Evolutionary conservation across 2,329 filamentous ascomycete genomes (phyloP).

Genomic region (Stagonosporopsis tanaceti): DNA sequence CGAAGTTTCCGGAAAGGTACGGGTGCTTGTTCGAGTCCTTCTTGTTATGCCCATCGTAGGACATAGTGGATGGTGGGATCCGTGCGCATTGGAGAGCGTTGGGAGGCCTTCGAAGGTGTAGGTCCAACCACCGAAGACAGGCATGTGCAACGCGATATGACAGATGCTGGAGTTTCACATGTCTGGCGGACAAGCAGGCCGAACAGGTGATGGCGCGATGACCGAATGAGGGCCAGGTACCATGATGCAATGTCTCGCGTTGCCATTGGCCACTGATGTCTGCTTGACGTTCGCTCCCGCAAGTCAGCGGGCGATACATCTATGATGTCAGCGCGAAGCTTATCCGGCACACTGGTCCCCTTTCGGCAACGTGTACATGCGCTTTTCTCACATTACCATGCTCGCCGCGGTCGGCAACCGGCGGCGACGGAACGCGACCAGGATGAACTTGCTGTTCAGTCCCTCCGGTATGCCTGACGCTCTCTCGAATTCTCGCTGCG

Average conservation of each 20-base stretch:
- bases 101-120: neutral
- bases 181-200: conserved; percentile 3
- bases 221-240: conserved; percentile 3
- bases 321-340: conserved; percentile 41
- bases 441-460: conserved; percentile 10
- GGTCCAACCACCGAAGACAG: neutral
- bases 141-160: conserved; percentile 15
- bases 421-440: conserved; percentile 8
- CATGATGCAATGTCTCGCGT: conserved; percentile 14
- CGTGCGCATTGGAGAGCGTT: conserved; percentile 24
- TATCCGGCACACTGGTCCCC: conserved; percentile 24
- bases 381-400: conserved; percentile 3
- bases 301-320: conserved; percentile 19
- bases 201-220: conserved; percentile 9
- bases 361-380: conserved; percentile 18
- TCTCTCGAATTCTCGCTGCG: conserved; percentile 21
- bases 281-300: conserved; percentile 11
- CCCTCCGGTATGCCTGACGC: conserved; percentile 23
- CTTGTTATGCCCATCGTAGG: conserved; percentile 26
- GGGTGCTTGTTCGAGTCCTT: conserved; percentile 49
- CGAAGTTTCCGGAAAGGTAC: conserved; percentile 74
- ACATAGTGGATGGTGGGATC: conserved; percentile 31
- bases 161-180: conserved; percentile 16
- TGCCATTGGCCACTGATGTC: conserved; percentile 4
- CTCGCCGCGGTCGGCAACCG: conserved; percentile 8